Evolutionary conservation across 2,329 filamentous ascomycete genomes (phyloP), one percentile per base, ranked within the genome.

Genomic region (Aspergillus sp.): DNA sequence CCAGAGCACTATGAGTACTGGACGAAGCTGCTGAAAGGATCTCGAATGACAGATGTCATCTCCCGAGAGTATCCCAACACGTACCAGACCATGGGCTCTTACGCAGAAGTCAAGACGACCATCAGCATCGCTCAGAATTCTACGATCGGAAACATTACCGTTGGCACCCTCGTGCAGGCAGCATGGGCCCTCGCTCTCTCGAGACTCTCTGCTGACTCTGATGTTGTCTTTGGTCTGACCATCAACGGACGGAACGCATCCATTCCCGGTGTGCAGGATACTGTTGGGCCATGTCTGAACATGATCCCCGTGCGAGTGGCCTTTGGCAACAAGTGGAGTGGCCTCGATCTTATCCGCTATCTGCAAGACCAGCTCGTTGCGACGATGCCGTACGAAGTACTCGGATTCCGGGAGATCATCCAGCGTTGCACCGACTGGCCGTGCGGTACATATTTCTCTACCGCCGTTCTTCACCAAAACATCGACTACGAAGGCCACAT

Each of bases 151-250:
- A 15, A 19, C 17, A 69, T 75, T 50, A 73, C 72, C 3, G n/a
- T 61, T 30, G 60, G 69, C 45, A 71, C 83, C 0, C 79, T 87
- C 3, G 76, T 87, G 38, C 86, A 86, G 69, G 81, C 84, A 0
- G 85, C 85, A 0, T 88, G 86, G 85, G 82, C 84, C 0, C 80
- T 84, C 62, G 80, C 84, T 0, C 78, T 88, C 7, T 82, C 83
- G 0, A 82, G 79, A 25, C 72, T 86, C 9, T 81, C 83, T 0
- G 80, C 77, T 0, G 76, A 71, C 0, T 73, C 79, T 6, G 85
- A 88, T 47, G 79, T 88, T 7, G 78, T 87, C 3, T 87, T 87
- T 59, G 86, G 85, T 7, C 82, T 86, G 66, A 72, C 83, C 3
- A 75, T 85, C 15, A 80, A 82, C 11, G 82, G 82, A 1, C 81